These are phyloP conservation scores for Yamadazyma laniorum DNA, from an alignment of 805 yeast species.

Conservation along the genomic window DNA sequence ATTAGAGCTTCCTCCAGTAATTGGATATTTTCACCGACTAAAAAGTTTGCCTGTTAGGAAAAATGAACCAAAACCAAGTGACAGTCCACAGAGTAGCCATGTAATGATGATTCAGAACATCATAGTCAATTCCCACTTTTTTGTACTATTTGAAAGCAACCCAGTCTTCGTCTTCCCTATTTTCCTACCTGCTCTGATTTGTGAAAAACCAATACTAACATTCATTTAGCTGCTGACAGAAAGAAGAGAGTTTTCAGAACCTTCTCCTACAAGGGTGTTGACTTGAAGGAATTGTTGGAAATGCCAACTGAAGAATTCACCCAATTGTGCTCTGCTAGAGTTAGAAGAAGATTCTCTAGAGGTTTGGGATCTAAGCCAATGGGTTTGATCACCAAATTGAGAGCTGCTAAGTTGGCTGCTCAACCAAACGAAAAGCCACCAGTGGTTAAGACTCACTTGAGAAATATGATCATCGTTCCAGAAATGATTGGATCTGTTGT, in stretches of 20 bases:
- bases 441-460: slow-evolving; percentile 96
- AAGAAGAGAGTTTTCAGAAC: slow-evolving; percentile 93
- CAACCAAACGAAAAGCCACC: slow-evolving; percentile 95
- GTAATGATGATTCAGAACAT: no score
- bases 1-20: no score
- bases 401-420: slow-evolving; percentile 92
- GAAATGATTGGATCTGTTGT: slow-evolving; percentile 99
- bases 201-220: slow-evolving; percentile 18
- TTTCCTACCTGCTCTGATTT: no score
- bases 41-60: no score
- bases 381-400: slow-evolving; percentile 95
- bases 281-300: slow-evolving; percentile 88
- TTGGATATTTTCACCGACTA: no score
- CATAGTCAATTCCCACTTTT: no score
- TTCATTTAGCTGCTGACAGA: slow-evolving; percentile 69
- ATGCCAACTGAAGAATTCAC: slow-evolving; percentile 95
- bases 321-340: slow-evolving; percentile 96
- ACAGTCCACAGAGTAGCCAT: no score
- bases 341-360: slow-evolving; percentile 99
- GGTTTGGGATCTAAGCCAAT: slow-evolving; percentile 94
- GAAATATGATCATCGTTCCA: slow-evolving; percentile 98
- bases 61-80: no score
- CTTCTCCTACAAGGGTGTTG: slow-evolving; percentile 99
- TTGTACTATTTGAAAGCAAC: no score
- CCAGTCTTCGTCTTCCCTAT: no score